A percentile compares a stretch with the other conserved stretches of the same genome.
Conservation (phyloP, 768 basidiomycete species). For the Mycena polygramma region DNA sequence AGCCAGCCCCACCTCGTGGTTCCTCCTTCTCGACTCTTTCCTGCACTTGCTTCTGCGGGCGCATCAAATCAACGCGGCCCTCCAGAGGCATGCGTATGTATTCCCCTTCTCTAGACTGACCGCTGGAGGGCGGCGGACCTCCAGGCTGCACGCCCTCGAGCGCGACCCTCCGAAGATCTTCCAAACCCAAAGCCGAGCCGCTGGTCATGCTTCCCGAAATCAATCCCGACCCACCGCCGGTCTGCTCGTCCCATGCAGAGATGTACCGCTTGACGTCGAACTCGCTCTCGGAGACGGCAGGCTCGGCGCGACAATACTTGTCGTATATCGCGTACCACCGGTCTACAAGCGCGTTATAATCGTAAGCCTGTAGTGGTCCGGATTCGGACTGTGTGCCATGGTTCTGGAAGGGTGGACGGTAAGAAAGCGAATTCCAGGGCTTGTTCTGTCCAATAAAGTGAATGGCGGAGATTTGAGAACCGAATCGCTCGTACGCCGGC, state of each 20-base stretch:
- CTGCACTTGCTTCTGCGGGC: conserved; percentile 55
- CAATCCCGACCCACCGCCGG: conserved; percentile 34
- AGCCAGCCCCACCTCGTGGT: conserved; percentile 11
- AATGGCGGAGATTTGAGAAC: conserved; percentile 85
- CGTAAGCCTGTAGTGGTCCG: conserved; percentile 64
- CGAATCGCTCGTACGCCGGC: conserved; percentile 95
- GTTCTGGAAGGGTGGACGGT: conserved; percentile 69
- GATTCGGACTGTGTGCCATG: conserved; percentile 34
- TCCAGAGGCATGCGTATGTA: conserved; percentile 89
- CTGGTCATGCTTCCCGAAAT: conserved; percentile 41
- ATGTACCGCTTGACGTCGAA: conserved; percentile 79
- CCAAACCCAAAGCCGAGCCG: conserved; percentile 64
- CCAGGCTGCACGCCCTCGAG: conserved; percentile 66
- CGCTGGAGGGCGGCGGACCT: conserved; percentile 33
- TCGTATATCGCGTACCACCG: conserved; percentile 95
- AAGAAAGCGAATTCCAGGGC: conserved; percentile 87
- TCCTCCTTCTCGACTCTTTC: conserved; percentile 37
- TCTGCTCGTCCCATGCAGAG: conserved; percentile 79
- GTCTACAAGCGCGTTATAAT: conserved; percentile 86
- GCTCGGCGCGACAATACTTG: conserved; percentile 80
- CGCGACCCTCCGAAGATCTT: conserved; percentile 73
- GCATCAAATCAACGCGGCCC: conserved; percentile 90
- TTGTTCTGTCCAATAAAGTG: conserved; percentile 98
- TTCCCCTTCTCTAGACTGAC: conserved; percentile 67
- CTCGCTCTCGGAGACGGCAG: conserved; percentile 54